Evolutionary conservation across 164 flowering plant genomes (phyloP).

Genomic region (Tetracentron sinense): DNA sequence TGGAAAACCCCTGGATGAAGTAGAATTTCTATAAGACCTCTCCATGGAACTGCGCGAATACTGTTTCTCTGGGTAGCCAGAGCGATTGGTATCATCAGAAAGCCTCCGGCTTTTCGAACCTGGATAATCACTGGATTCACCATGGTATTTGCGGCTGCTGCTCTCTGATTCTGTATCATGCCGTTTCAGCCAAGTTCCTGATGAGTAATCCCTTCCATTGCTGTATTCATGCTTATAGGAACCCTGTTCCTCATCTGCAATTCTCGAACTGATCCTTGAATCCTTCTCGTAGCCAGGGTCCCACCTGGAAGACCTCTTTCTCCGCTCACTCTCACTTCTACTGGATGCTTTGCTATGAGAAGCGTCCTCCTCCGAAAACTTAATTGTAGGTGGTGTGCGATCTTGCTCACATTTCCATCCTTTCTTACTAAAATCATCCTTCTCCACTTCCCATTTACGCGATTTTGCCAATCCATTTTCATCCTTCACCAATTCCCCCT

Average conservation of each 20-base stretch:
- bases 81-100: slow-evolving; percentile 45
- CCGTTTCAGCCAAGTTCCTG: slow-evolving; percentile 55
- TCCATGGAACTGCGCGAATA: slow-evolving; percentile 47
- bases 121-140: slow-evolving; percentile 49
- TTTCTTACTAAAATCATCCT: slow-evolving; percentile 18
- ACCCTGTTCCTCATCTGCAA: slow-evolving; percentile 44
- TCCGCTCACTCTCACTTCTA: slow-evolving; percentile 49
- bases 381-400: slow-evolving; percentile 50
- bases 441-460: slow-evolving; percentile 21
- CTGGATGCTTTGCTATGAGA: slow-evolving; percentile 38
- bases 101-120: slow-evolving; percentile 60
- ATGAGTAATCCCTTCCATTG: slow-evolving; percentile 50
- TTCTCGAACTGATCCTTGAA: slow-evolving; percentile 47
- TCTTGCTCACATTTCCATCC: slow-evolving; percentile 39
- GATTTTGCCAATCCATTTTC: slow-evolving; percentile 6
- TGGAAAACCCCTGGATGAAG: slow-evolving; percentile 37
- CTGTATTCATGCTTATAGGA: slow-evolving; percentile 35
- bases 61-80: slow-evolving; percentile 42
- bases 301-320: slow-evolving; percentile 49
- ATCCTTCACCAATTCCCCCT: slow-evolving; percentile 30
- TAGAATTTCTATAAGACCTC: slow-evolving; percentile 47
- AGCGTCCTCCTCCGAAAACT: slow-evolving; percentile 40
- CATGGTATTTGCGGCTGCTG: slow-evolving; percentile 49
- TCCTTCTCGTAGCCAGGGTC: slow-evolving; percentile 48
- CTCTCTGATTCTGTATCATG: slow-evolving; percentile 47